Evolutionary conservation across 352 stramenopile genomes (phyloP).

Genomic region (Globisporangium nagaii): DNA sequence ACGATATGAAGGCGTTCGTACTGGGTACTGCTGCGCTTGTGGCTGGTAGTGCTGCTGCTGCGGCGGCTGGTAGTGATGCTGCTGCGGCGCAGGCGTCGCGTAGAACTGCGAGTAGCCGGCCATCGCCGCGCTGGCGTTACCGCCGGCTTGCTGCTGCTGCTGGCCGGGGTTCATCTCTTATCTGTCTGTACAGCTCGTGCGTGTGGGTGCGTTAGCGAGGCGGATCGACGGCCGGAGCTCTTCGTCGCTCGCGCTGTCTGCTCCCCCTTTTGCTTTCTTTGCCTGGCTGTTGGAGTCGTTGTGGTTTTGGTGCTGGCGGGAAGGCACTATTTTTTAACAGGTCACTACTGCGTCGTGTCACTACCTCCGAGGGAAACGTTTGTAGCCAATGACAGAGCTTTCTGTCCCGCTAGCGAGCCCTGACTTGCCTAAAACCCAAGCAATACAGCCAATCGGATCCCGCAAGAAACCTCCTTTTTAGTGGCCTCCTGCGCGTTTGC

Average conservation of each 20-base stretch:
- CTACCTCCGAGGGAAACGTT: too few species aligned
- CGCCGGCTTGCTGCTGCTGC: conserved; percentile 24
- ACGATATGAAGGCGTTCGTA: background rate
- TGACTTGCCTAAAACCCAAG: too few species aligned
- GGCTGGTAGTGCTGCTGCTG: conserved; percentile 4
- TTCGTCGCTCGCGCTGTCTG: background rate
- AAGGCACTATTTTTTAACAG: too few species aligned
- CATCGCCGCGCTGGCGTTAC: conserved; percentile 35
- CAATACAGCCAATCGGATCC: too few species aligned
- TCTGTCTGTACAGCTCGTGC: background rate
- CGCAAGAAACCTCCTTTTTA: too few species aligned
- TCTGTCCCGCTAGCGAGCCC: too few species aligned
- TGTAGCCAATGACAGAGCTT: too few species aligned
- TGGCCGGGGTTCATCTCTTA: conserved; percentile 27
- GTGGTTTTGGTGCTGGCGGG: too few species aligned
- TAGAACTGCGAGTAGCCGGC: conserved; percentile 72
- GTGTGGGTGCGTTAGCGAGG: background rate
- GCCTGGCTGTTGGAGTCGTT: too few species aligned
- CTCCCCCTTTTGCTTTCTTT: background rate
- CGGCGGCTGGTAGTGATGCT: conserved; percentile 1
- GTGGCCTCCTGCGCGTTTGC: too few species aligned
- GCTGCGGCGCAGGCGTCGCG: conserved; percentile 17
- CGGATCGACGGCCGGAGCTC: background rate
- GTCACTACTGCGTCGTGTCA: too few species aligned
- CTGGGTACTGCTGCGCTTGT: conserved; percentile 4